phyloP scores from a whole-genome alignment of 2,329 filamentous ascomycete genomes.

The Diplodia intermedia region DNA sequence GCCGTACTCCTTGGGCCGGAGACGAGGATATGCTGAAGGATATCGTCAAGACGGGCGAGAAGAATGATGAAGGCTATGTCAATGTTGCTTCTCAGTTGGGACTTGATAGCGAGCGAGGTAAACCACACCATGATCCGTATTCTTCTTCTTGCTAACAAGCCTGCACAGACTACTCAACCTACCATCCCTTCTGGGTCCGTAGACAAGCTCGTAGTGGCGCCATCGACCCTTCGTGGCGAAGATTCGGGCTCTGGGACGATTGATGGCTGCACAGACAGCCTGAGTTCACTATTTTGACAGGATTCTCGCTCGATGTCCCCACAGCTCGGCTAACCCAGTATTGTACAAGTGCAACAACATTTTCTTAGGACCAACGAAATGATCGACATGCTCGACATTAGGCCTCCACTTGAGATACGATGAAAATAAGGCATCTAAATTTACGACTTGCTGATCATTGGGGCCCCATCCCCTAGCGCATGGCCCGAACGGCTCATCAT shows the following conservation, averaged over 20 bases:
- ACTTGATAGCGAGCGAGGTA: conserved; percentile 61
- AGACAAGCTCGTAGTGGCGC: conserved; percentile 28
- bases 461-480: not conserved
- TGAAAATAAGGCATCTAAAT: not conserved
- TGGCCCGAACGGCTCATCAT: not conserved
- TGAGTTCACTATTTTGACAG: not conserved
- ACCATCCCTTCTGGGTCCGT: conserved; percentile 36
- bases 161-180: conserved; percentile 36
- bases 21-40: conserved; percentile 55
- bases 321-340: not conserved
- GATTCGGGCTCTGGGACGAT: not conserved
- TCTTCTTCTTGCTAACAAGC: conserved; percentile 1
- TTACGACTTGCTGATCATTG: not conserved
- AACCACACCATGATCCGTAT: not conserved
- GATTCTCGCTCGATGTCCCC: not conserved
- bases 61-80: conserved; percentile 63
- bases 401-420: not conserved
- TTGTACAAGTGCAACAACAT: not conserved
- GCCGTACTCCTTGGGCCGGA: conserved; percentile 63
- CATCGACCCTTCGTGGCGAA: conserved; percentile 5
- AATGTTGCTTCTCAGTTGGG: conserved; percentile 69
- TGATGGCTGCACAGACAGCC: not conserved
- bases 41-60: conserved; percentile 52
- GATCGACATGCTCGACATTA: conserved; percentile 8
- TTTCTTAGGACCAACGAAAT: not conserved